Base-by-base conservation (phyloP, 139 green algal genomes). In the Trebouxia sp. region DNA sequence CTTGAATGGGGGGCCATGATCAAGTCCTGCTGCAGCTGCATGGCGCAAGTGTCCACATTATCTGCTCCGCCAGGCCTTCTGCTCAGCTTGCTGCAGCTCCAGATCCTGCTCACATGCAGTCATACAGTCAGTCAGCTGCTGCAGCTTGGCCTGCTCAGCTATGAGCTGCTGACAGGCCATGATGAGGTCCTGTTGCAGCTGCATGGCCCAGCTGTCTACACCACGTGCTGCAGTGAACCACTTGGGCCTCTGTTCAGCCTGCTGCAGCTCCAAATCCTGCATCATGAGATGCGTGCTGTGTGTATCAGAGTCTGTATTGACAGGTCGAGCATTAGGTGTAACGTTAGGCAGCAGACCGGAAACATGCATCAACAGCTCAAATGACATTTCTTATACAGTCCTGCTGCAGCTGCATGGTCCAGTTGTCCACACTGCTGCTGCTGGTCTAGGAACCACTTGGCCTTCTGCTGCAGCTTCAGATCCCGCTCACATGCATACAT, bases 171-270 rank as follows among this genome's bases (percentile, higher is more conserved):
- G 62, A 1, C 24, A 22, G 1, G 35, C 28, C 32, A 72, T 72
- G 12, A 15, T 43, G 20, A 45, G 5, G 4, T 72, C 62, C 62
- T 72, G 62, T 37, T 42, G 35, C 62, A 72, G 35, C 15, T 72
- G 62, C 17, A 72, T 24, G 62, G n/a, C 35, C 3, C 28, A 6
- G 11, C 32, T 72, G 35, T 45, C 62, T 35, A 72, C 62, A 72
- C 62, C 20, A 30, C 26, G 26, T 26, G 35, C 62, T 45, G 35
- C 32, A n/a, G n/a, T 72, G 62, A 28, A 45, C 62, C 62, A 45
- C 11, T 72, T 43, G 14, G 62, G 12, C 62, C 43, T 72, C 62
- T 72, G 62, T 35, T 72, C 62, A n/a, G 62, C 62, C 15, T 72
- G 62, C 32, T 72, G 62, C 15, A 12, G n/a, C 32, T 72, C 62